phyloP scores from a whole-genome alignment of 2,329 filamentous ascomycete genomes.

The Lasiodiplodia sp. region DNA sequence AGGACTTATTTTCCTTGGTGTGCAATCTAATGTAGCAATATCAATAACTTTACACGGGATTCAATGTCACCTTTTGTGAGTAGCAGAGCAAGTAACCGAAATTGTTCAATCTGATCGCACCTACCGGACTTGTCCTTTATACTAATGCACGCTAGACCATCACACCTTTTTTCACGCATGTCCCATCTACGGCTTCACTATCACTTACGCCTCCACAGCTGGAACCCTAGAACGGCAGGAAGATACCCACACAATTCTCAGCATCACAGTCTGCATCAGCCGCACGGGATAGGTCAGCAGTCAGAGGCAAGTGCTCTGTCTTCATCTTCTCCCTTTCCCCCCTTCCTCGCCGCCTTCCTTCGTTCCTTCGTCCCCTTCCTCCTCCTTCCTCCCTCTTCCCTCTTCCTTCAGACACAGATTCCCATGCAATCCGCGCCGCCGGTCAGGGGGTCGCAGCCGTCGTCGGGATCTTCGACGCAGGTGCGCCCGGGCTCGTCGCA shows the following conservation, averaged over 20 bases:
- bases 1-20: neutral
- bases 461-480: conserved; percentile 54
- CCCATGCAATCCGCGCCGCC: conserved; percentile 55
- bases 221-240: no score
- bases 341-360: neutral
- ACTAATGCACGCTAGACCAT: no score
- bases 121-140: no score
- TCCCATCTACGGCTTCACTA: no score
- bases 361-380: neutral
- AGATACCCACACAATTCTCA: no score
- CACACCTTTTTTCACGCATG: no score
- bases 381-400: no score
- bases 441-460: conserved; percentile 49
- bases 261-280: no score
- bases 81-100: neutral
- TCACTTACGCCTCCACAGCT: no score
- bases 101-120: neutral
- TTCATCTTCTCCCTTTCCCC: neutral
- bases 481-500: conserved; percentile 43
- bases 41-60: neutral
- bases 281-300: no score
- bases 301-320: no score
- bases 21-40: conserved; percentile 13
- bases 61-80: neutral
- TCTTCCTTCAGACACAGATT: conserved; percentile 44